A percentile compares a stretch with the other conserved stretches of the same genome.
Evolutionary conservation across 345 rosid genomes (phyloP).

Genomic region (Lumnitzera littorea): DNA sequence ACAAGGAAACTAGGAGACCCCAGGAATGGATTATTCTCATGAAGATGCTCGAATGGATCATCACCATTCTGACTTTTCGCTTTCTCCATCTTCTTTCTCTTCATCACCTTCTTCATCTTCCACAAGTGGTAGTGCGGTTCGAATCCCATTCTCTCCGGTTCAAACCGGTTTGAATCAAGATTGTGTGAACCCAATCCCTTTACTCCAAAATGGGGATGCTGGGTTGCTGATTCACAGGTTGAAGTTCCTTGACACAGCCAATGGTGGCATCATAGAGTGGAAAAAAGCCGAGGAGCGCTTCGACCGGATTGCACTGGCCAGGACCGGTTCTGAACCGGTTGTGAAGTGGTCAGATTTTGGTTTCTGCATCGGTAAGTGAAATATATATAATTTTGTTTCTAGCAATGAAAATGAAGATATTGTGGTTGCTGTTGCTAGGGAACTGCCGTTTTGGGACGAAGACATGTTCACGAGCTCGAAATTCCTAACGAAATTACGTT

Average conservation of each 20-base stretch:
- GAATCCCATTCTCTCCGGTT: slow-evolving; percentile 6
- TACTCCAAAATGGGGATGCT: neutral
- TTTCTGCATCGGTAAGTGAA: slow-evolving; percentile 30
- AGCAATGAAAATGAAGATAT: no score
- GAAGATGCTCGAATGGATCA: no score
- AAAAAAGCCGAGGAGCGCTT: slow-evolving; percentile 29
- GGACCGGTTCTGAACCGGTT: slow-evolving; percentile 14
- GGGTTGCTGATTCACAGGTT: slow-evolving; percentile 13
- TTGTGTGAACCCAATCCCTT: no score
- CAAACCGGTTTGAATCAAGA: neutral
- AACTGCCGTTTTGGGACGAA: no score
- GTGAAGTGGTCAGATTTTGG: slow-evolving; percentile 40
- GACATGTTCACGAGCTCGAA: no score
- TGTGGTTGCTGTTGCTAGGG: no score
- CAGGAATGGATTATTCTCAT: no score
- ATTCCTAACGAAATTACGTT: no score
- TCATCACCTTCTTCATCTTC: slow-evolving; percentile 18
- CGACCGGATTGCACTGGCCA: slow-evolving; percentile 18
- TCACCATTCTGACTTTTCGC: no score
- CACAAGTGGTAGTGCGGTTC: slow-evolving; percentile 6
- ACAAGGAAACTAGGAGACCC: no score
- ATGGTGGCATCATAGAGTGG: slow-evolving; percentile 21
- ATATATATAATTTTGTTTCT: no score
- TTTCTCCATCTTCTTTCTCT: neutral
- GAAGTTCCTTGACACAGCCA: slow-evolving; percentile 21